These are phyloP conservation scores for Akanthomyces muscarius DNA, from an alignment of 2,329 filamentous ascomycete genomes.

Conservation along the genomic window DNA sequence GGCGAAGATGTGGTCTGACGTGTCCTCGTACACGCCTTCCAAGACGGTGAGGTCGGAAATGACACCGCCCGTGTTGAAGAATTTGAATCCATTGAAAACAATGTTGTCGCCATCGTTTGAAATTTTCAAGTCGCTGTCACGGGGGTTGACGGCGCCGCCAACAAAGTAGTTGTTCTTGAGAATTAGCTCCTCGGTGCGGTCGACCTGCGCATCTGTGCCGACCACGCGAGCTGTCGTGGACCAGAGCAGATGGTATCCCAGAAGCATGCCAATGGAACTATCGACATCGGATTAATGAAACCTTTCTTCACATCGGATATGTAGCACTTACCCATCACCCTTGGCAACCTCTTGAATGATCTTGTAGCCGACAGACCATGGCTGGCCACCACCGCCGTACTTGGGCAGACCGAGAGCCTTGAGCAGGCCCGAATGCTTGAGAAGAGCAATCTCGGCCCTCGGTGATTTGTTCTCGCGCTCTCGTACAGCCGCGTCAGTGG, in stretches of 20 bases:
- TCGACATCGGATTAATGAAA: neutral
- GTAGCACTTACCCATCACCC: constrained; percentile 48
- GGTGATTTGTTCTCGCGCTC: constrained; percentile 40
- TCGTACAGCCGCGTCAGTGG: constrained; percentile 30
- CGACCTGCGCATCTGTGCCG: constrained; percentile 56
- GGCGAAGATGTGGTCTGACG: constrained; percentile 59
- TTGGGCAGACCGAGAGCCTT: constrained; percentile 37
- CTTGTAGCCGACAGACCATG: constrained; percentile 51
- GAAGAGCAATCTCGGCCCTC: constrained; percentile 35
- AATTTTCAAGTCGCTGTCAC: constrained; percentile 58
- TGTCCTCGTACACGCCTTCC: constrained; percentile 57
- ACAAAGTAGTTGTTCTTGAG: constrained; percentile 63
- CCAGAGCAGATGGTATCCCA: constrained; percentile 64
- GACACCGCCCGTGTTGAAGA: constrained; percentile 65
- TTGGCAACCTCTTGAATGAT: constrained; percentile 60
- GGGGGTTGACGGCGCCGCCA: constrained; percentile 62
- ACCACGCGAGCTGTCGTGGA: constrained; percentile 57
- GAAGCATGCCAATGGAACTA: constrained; percentile 59
- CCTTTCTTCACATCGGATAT: neutral
- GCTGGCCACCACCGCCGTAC: constrained; percentile 42
- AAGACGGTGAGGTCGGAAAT: constrained; percentile 63
- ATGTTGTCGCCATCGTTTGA: constrained; percentile 50
- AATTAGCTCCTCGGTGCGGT: constrained; percentile 53
- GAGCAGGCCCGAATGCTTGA: constrained; percentile 39
- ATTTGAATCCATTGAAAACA: constrained; percentile 59